Percentiles rank a stretch among this genome's conserved stretches.
phyloP scores from a whole-genome alignment of 305 asterid species.

The Rubia balearica region DNA sequence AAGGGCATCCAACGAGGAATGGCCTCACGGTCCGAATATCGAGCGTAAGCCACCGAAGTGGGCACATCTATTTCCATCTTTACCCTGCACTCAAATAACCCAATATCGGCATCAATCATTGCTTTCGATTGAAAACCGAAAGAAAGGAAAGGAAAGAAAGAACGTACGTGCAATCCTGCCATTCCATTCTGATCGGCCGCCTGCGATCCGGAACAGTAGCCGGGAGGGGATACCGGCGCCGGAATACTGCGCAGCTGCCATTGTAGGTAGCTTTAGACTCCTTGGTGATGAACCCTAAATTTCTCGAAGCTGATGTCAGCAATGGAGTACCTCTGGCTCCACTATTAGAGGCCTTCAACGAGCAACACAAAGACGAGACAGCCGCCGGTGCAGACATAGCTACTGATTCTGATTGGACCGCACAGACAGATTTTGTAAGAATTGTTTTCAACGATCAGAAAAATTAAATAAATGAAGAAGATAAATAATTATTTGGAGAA shows the following conservation, averaged over 20 bases:
- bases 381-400: constrained; percentile 15
- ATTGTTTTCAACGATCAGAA: neutral
- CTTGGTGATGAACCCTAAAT: constrained; percentile 8
- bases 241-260: constrained; percentile 3
- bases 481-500: neutral
- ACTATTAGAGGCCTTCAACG: neutral
- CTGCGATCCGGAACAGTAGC: constrained; percentile 20
- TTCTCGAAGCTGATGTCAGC: neutral
- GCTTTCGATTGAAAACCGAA: too few relatives aligned
- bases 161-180: constrained; percentile 88
- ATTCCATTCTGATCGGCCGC: constrained; percentile 55
- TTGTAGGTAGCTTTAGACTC: neutral
- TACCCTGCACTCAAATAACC: constrained; percentile 42
- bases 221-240: neutral
- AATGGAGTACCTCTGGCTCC: neutral
- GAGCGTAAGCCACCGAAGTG: constrained; percentile 64
- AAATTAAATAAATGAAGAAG: neutral
- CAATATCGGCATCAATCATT: neutral
- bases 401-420: neutral
- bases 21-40: constrained; percentile 86
- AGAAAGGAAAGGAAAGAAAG: neutral
- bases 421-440: too few relatives aligned
- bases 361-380: neutral
- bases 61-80: constrained; percentile 78
- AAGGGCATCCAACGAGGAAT: constrained; percentile 96